A percentile compares a stretch with the other conserved stretches of the same genome.
phyloP scores from a whole-genome alignment of 2,329 filamentous ascomycete species.

The Fusarium palustre region DNA sequence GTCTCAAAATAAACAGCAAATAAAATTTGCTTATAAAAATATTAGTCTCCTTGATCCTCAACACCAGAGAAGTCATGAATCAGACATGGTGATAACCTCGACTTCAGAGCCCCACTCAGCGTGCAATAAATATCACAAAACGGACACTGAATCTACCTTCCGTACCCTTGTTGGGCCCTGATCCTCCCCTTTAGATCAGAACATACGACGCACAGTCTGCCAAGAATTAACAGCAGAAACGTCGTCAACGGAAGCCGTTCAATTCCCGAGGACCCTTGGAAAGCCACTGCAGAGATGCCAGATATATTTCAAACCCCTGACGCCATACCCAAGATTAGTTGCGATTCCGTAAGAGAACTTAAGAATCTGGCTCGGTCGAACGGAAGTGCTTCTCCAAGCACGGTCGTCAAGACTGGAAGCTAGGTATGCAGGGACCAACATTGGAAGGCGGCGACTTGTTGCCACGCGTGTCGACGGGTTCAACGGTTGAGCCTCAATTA shows the following conservation, averaged over 20 bases:
- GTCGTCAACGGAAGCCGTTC: background rate
- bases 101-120: background rate
- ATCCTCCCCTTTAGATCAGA: background rate
- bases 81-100: conserved; percentile 13
- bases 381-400: conserved; percentile 2
- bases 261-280: background rate
- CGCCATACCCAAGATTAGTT: conserved; percentile 3
- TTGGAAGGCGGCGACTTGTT: background rate
- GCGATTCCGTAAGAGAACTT: background rate
- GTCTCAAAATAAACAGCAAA: too few species aligned
- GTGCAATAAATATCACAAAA: background rate
- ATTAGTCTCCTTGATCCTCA: background rate
- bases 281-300: conserved; percentile 4
- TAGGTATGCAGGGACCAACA: background rate
- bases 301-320: background rate
- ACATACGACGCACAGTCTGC: conserved; percentile 5
- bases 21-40: background rate
- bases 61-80: background rate
- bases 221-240: conserved; percentile 5
- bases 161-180: conserved; percentile 1
- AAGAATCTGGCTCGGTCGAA: conserved; percentile 14
- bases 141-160: background rate
- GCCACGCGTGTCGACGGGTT: background rate
- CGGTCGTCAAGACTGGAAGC: background rate
- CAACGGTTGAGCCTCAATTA: background rate